Conservation (phyloP, 495 filamentous ascomycete genomes). For the Penicillium mononematosum region DNA sequence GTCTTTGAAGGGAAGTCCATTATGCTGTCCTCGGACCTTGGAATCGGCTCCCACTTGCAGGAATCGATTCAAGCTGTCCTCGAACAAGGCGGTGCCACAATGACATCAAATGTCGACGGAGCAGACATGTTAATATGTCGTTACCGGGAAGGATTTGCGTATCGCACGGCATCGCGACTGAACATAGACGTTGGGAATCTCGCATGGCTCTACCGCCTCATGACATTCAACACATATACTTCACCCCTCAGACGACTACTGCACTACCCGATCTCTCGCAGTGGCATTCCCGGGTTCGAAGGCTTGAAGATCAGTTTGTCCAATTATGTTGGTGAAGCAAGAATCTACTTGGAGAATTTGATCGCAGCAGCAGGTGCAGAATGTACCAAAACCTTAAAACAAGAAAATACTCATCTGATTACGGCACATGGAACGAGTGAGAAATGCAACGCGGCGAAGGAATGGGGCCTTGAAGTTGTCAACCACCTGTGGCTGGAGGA, state of each 20-base stretch:
- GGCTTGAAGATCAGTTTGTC: slow-evolving; percentile 78
- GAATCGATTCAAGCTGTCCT: slow-evolving; percentile 70
- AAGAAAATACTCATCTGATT: slow-evolving; percentile 92
- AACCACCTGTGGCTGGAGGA: slow-evolving; percentile 99
- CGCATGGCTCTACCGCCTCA: slow-evolving; percentile 88
- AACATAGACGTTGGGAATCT: slow-evolving; percentile 87
- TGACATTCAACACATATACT: slow-evolving; percentile 84
- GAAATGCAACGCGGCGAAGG: slow-evolving; percentile 84
- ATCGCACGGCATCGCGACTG: slow-evolving; percentile 67
- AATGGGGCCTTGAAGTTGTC: slow-evolving; percentile 86
- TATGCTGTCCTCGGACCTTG: slow-evolving; percentile 65
- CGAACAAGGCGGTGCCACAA: slow-evolving; percentile 60
- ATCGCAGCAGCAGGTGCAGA: slow-evolving; percentile 77
- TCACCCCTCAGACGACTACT: slow-evolving; percentile 75
- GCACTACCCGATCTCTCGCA: slow-evolving; percentile 80
- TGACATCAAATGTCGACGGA: slow-evolving; percentile 64
- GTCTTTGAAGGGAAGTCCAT: slow-evolving; percentile 58
- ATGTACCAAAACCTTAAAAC: slow-evolving; percentile 89
- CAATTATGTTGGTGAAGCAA: slow-evolving; percentile 93
- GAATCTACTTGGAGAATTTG: slow-evolving; percentile 90
- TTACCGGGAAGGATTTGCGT: slow-evolving; percentile 78
- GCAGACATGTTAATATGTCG: slow-evolving; percentile 84
- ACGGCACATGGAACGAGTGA: slow-evolving; percentile 85
- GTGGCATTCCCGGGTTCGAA: slow-evolving; percentile 76
- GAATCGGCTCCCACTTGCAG: slow-evolving; percentile 61